Evolutionary conservation across 179 eudicot species (phyloP).

Genomic region (Silene vulgaris): DNA sequence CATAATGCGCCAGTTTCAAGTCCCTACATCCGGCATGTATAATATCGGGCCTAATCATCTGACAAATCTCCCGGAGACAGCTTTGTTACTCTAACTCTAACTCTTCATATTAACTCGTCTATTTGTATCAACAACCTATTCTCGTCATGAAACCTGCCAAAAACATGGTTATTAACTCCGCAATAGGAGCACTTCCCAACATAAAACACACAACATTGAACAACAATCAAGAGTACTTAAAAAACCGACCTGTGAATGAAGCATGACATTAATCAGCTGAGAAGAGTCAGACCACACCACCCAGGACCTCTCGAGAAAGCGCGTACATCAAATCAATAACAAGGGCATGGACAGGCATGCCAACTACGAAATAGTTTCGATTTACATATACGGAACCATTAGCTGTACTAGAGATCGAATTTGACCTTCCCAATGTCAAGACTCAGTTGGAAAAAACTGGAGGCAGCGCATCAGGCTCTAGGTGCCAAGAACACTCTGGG

Average conservation of each 20-base stretch:
- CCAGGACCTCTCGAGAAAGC: background rate
- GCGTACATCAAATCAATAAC: background rate
- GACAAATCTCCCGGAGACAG: background rate
- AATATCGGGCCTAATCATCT: too few species aligned
- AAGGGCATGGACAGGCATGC: background rate
- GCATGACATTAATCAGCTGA: too few species aligned
- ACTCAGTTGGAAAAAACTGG: slow-evolving; percentile 27
- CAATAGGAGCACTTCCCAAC: background rate
- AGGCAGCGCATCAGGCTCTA: slow-evolving; percentile 63
- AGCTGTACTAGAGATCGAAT: background rate
- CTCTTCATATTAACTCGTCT: too few species aligned
- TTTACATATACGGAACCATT: background rate
- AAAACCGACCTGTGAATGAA: too few species aligned
- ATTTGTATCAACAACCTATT: too few species aligned
- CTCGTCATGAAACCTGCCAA: too few species aligned
- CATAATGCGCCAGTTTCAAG: background rate
- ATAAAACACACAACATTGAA: background rate
- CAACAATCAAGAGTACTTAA: background rate
- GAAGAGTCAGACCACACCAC: too few species aligned
- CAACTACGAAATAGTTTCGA: background rate
- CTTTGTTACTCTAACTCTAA: background rate
- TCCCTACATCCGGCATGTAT: too few species aligned
- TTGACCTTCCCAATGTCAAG: background rate
- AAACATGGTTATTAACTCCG: too few species aligned
- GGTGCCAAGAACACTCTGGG: slow-evolving; percentile 60